Conservation (phyloP, 2,329 filamentous ascomycete species). For the Colletotrichum sublineola region DNA sequence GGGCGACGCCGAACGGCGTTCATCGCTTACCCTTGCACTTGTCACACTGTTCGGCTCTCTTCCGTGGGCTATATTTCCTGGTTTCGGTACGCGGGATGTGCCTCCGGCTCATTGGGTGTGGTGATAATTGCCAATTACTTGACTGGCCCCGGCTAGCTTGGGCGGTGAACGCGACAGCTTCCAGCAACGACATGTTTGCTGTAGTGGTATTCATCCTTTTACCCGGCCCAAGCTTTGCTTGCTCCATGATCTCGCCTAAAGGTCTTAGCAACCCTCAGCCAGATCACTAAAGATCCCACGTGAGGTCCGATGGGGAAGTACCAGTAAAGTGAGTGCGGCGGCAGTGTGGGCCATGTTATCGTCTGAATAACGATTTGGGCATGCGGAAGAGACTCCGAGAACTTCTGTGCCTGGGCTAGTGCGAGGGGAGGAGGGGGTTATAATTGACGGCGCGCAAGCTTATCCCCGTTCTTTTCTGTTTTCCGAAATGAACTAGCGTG, state of each 20-base stretch:
- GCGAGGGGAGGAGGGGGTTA: slow-evolving; percentile 5
- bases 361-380: slow-evolving; percentile 21
- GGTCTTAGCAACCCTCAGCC: neutral
- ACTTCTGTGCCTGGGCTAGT: slow-evolving; percentile 39
- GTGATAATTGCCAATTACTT: slow-evolving; percentile 1
- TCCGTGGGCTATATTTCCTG: neutral
- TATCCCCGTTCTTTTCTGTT: neutral
- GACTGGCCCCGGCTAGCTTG: neutral
- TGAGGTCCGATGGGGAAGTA: slow-evolving; percentile 10
- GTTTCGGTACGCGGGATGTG: neutral
- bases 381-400: slow-evolving; percentile 33
- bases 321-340: neutral
- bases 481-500: neutral
- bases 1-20: neutral
- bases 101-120: neutral
- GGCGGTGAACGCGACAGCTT: neutral
- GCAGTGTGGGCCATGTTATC: neutral
- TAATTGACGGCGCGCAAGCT: neutral
- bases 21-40: neutral
- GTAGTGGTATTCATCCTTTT: slow-evolving; percentile 18
- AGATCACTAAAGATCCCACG: neutral
- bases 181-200: slow-evolving; percentile 5
- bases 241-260: neutral
- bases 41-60: neutral
- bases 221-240: slow-evolving; percentile 12